These are phyloP conservation scores for Simmondsia chinensis DNA, from an alignment of 148 eudicot species.

Conservation along the genomic window DNA sequence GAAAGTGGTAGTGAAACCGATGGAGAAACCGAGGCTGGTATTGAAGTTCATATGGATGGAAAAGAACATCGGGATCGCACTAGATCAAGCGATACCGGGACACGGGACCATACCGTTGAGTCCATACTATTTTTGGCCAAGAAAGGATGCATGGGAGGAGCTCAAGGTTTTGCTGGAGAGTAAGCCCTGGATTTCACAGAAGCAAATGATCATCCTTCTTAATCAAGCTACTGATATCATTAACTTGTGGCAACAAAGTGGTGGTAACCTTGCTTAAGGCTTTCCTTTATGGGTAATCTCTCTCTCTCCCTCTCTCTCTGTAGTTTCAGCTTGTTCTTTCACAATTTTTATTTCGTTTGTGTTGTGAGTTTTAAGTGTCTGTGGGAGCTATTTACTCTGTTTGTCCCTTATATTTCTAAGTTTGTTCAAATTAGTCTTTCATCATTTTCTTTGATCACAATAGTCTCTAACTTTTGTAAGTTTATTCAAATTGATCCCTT, in stretches of 20 bases:
- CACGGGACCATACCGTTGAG: conserved; percentile 75
- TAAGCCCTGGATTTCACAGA: conserved; percentile 89
- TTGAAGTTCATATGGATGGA: conserved; percentile 97
- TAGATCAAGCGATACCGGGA: conserved; percentile 78
- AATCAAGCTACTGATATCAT: conserved; percentile 95
- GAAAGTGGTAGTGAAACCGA: conserved; percentile 59
- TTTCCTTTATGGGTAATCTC: not conserved
- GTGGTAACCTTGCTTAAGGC: conserved; percentile 41
- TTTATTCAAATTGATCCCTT: too few species aligned
- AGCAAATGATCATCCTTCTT: conserved; percentile 73
- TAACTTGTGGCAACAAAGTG: conserved; percentile 93
- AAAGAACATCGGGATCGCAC: conserved; percentile 80
- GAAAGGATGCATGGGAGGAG: conserved; percentile 99
- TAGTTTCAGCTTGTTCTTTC: too few species aligned
- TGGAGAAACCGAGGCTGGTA: conserved; percentile 71
- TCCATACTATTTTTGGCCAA: conserved; percentile 94
- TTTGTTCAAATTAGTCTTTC: too few species aligned
- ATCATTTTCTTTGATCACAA: too few species aligned
- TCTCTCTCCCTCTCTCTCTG: not conserved
- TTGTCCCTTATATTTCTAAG: too few species aligned
- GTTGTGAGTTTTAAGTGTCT: too few species aligned
- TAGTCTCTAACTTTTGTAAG: too few species aligned
- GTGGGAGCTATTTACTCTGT: too few species aligned
- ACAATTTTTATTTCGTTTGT: too few species aligned
- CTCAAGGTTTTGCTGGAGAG: conserved; percentile 77